Percentiles rank a stretch among this genome's conserved stretches.
Conservation (phyloP, 805 yeast species). For the Vanderwaltozyma tropicalis region DNA sequence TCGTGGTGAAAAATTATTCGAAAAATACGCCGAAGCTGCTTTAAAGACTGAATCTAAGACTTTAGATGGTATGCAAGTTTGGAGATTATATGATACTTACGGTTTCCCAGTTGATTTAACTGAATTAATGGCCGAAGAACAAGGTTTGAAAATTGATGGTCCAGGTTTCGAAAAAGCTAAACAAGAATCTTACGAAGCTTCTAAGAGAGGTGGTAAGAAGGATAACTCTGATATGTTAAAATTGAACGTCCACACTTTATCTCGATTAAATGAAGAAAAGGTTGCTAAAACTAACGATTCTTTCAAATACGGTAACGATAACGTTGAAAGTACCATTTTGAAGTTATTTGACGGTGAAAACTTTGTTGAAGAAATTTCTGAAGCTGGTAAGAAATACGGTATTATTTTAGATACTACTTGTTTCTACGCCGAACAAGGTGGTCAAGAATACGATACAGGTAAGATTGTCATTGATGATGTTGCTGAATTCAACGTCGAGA, state of each 20-base stretch:
- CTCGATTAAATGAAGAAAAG: slow-evolving; percentile 46
- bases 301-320: slow-evolving; percentile 63
- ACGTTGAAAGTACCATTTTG: slow-evolving; percentile 56
- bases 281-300: slow-evolving; percentile 79
- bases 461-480: slow-evolving; percentile 78
- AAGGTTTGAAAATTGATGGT: slow-evolving; percentile 86
- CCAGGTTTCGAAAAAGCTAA: slow-evolving; percentile 86
- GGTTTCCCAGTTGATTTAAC: slow-evolving; percentile 99
- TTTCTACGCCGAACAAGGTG: slow-evolving; percentile 98
- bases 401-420: slow-evolving; percentile 80
- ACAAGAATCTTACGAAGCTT: slow-evolving; percentile 84
- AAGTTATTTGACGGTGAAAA: slow-evolving; percentile 59
- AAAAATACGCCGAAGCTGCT: slow-evolving; percentile 82
- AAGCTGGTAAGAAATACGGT: slow-evolving; percentile 53
- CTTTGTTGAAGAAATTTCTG: slow-evolving; percentile 44
- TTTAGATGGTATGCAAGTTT: slow-evolving; percentile 86
- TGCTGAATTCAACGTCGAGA: slow-evolving; percentile 80
- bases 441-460: slow-evolving; percentile 96
- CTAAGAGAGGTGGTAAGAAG: slow-evolving; percentile 73
- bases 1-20: slow-evolving; percentile 94
- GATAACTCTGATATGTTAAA: slow-evolving; percentile 53
- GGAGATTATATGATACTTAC: slow-evolving; percentile 97
- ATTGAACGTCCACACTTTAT: slow-evolving; percentile 84
- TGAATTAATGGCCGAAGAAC: slow-evolving; percentile 97
- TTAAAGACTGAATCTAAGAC: slow-evolving; percentile 62